Evolutionary conservation across 164 flowering plant genomes (phyloP), one percentile per base, ranked within the genome.

Genomic region (Aristolochia californica): DNA sequence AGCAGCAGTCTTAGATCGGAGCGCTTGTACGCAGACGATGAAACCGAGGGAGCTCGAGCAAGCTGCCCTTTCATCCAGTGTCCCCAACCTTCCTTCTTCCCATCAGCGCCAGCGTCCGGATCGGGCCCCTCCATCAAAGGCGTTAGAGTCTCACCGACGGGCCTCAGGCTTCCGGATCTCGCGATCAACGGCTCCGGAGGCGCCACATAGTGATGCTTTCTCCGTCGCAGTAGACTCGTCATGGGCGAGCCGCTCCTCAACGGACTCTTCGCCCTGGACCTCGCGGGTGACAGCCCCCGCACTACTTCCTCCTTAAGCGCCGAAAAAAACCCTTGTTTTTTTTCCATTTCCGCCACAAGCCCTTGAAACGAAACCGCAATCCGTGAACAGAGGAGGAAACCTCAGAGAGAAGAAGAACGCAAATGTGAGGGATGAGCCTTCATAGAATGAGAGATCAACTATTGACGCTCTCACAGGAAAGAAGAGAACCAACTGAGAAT

Each of bases 61-160:
- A 79, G 80, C 72, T 81, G 87, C 1, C 88, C 81, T 53, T 76
- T 84, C 83, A 88, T 79, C 98, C 98, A 91, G 24, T 83, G 77
- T 11, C 80, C 87, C 91, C 95, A 87, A 10, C 66, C 80, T 34
- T 81, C 91, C 60, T 61, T 63, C 75, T 72, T 79, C 23, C 76
- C 84, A 18, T 60, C 78, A 15, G 61, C 82, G 22, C 53, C 53
- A 0, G 43, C 83, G 13, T 77, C 80, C 40, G 75, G 78, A 72
- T 88, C 97, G 20, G 97, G 97, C 0, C 97, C 97, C 57, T 91
- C 97, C 77, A 64, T 82, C 59, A 88, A 63, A 65, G 95, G 95
- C 51, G 97, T 78, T 38, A 89, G 72, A 0, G 86, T 65, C 80
- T 88, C 91, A 55, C 65, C 66, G 12, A 68, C 72, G 27, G 85